Evolutionary conservation across 2,329 filamentous ascomycete species (phyloP).

Genomic region (Talaromyces verruculosus): DNA sequence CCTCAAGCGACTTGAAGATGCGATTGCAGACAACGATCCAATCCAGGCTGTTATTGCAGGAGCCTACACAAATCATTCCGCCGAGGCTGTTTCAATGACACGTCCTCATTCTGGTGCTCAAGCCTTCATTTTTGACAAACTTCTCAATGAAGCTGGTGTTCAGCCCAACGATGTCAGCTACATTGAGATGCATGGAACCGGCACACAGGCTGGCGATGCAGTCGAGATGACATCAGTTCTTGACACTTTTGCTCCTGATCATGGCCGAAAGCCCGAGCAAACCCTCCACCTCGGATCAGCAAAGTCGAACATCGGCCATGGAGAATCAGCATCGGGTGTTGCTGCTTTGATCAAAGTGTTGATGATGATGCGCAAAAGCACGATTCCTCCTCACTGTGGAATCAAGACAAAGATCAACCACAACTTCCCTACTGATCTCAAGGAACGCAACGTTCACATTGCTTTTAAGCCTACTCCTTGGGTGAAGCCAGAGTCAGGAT

Average conservation of each 20-base stretch:
- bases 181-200: slow-evolving; percentile 45
- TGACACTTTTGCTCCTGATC: slow-evolving; percentile 36
- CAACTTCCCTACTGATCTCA: slow-evolving; percentile 36
- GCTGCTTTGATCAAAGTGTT: slow-evolving; percentile 60
- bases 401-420: slow-evolving; percentile 56
- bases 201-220: slow-evolving; percentile 44
- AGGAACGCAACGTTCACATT: slow-evolving; percentile 36
- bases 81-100: slow-evolving; percentile 49
- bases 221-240: slow-evolving; percentile 40
- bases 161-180: slow-evolving; percentile 40
- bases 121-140: slow-evolving; percentile 36
- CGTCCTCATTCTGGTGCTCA: slow-evolving; percentile 44
- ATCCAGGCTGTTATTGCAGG: slow-evolving; percentile 46
- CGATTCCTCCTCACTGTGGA: slow-evolving; percentile 65
- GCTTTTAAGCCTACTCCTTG: slow-evolving; percentile 48
- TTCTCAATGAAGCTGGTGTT: slow-evolving; percentile 39
- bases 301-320: slow-evolving; percentile 46
- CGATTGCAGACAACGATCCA: slow-evolving; percentile 51
- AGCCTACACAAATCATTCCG: slow-evolving; percentile 47
- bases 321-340: slow-evolving; percentile 42
- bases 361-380: slow-evolving; percentile 63
- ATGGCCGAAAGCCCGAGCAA: slow-evolving; percentile 33
- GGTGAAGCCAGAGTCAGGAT: slow-evolving; percentile 30
- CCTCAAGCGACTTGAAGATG: slow-evolving; percentile 53
- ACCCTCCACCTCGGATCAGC: slow-evolving; percentile 37